Percentiles rank a stretch among this genome's conserved stretches.
Evolutionary conservation across 352 stramenopile species (phyloP).

Genomic region (Phytophthora syringae): DNA sequence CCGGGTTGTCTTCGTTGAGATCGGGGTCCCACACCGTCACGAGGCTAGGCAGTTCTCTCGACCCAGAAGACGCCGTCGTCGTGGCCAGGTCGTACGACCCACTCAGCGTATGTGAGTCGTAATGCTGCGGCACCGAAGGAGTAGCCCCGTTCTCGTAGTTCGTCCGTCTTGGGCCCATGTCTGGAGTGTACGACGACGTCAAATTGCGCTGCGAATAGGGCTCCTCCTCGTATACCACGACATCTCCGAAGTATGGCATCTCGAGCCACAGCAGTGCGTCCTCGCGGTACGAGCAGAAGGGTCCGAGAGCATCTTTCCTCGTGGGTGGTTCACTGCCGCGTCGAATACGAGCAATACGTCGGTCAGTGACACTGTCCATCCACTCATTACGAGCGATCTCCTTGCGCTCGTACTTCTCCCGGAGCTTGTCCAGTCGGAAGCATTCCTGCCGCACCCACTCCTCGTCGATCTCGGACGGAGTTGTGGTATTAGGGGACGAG

Average conservation of each 20-base stretch:
- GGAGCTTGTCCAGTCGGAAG: conserved; percentile 87
- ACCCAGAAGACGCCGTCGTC: conserved; percentile 26
- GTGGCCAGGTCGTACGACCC: conserved; percentile 57
- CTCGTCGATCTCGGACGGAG: conserved; percentile 76
- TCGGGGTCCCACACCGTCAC: conserved; percentile 89
- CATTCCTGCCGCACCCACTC: conserved; percentile 78
- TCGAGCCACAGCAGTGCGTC: conserved; percentile 88
- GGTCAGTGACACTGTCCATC: conserved; percentile 92
- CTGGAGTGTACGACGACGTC: conserved; percentile 58
- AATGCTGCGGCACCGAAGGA: conserved; percentile 30
- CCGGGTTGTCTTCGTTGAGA: conserved; percentile 89
- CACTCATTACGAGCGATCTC: conserved; percentile 89
- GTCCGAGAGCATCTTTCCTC: conserved; percentile 68
- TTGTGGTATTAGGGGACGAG: conserved; percentile 63
- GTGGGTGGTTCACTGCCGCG: conserved; percentile 78
- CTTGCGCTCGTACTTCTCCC: conserved; percentile 90
- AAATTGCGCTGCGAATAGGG: conserved; percentile 83
- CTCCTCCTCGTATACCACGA: conserved; percentile 93
- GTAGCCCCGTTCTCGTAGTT: conserved; percentile 40
- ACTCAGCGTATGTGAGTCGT: conserved; percentile 53
- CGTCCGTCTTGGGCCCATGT: conserved; percentile 48
- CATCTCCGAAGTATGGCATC: conserved; percentile 92
- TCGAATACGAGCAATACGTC: conserved; percentile 85
- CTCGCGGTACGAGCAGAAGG: conserved; percentile 84
- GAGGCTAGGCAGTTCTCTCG: conserved; percentile 51